These are phyloP conservation scores for Pouteria glomerata DNA, from an alignment of 148 eudicot species.

Conservation along the genomic window DNA sequence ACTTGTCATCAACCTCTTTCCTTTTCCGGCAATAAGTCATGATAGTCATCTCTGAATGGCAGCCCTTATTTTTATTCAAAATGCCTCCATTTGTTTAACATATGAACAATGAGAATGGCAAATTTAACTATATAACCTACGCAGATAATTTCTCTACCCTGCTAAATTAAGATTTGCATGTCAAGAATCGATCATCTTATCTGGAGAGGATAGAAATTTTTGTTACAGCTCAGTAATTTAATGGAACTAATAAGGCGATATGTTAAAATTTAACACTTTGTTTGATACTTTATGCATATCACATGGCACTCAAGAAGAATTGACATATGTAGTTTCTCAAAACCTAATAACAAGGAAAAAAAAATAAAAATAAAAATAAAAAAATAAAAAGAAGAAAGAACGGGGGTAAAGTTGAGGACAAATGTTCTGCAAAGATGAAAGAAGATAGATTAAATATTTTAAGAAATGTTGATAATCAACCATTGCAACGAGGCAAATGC, in stretches of 20 bases:
- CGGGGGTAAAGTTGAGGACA: not conserved
- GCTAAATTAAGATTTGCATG: no score
- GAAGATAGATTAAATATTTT: not conserved
- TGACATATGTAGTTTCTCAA: no score
- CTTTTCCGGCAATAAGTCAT: slow-evolving; percentile 71
- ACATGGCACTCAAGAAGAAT: not conserved
- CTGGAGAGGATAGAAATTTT: no score
- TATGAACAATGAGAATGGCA: not conserved
- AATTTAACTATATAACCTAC: slow-evolving; percentile 1
- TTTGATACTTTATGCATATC: not conserved
- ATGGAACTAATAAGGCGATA: no score
- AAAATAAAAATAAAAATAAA: no score
- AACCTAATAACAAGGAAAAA: not conserved
- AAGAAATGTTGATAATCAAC: no score
- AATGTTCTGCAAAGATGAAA: not conserved
- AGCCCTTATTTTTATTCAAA: slow-evolving; percentile 67
- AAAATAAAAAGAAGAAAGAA: no score
- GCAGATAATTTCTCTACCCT: no score
- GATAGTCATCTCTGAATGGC: slow-evolving; percentile 59
- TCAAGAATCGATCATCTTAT: no score
- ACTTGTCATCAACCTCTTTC: slow-evolving; percentile 49
- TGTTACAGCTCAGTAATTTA: no score
- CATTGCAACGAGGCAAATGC: not conserved
- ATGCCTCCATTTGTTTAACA: slow-evolving; percentile 56
- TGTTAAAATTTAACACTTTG: not conserved